phyloP scores from a whole-genome alignment of 306 rosid species.

The Cyamopsis tetragonoloba region DNA sequence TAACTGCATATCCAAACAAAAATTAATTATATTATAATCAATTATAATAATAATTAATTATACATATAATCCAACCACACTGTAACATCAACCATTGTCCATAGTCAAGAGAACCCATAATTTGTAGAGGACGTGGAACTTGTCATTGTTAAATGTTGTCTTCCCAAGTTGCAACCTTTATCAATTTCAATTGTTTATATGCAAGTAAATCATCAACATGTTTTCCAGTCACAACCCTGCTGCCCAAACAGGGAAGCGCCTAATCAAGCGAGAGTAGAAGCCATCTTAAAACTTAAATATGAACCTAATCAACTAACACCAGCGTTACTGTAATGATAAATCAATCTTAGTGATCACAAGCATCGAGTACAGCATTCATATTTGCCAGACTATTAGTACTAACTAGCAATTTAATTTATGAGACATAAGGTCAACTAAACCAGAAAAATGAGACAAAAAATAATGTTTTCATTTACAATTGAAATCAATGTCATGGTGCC shows the following conservation, averaged over 20 bases:
- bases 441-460: neutral
- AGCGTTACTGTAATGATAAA: neutral
- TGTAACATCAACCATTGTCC: no score
- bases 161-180: neutral
- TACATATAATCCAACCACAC: no score
- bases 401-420: neutral
- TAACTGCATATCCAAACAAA: no score
- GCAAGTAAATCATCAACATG: neutral
- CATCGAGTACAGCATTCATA: neutral
- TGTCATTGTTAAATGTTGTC: neutral
- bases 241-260: neutral
- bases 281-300: neutral
- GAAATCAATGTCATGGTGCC: conserved; percentile 24
- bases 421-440: neutral
- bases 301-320: neutral
- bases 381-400: neutral
- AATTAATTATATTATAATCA: no score
- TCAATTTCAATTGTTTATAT: neutral
- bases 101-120: no score
- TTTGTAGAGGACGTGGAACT: neutral
- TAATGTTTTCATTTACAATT: neutral
- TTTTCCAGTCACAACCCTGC: neutral
- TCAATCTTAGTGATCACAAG: neutral
- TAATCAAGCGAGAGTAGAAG: neutral
- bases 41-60: no score